Conservation (phyloP, 164 flowering plant genomes). For the Vitis amurensis region DNA sequence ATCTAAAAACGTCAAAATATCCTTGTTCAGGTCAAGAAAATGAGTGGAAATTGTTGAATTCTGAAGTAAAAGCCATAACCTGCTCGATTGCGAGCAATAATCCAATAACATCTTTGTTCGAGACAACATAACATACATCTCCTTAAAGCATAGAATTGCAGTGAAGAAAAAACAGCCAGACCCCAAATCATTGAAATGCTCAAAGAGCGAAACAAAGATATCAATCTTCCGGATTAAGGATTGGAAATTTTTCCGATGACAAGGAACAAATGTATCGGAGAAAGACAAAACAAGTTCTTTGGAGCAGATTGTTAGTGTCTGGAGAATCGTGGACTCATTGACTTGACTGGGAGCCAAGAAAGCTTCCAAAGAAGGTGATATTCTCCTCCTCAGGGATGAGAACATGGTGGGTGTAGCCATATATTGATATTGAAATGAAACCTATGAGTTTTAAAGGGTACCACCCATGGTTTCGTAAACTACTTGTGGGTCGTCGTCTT, state of each 20-base stretch:
- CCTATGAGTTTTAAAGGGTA: too few relatives aligned
- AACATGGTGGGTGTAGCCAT: conserved; percentile 5
- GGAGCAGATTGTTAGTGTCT: neutral
- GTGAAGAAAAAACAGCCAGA: neutral
- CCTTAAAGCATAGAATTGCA: conserved; percentile 7
- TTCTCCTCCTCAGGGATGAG: conserved; percentile 3
- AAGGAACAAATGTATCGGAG: neutral
- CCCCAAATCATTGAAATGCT: neutral
- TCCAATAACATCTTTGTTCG: neutral
- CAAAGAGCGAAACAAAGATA: neutral
- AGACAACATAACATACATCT: neutral
- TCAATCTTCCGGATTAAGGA: neutral
- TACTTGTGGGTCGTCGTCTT: too few relatives aligned
- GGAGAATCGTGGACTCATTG: neutral
- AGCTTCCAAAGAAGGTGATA: neutral
- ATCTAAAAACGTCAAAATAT: neutral
- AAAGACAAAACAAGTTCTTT: neutral
- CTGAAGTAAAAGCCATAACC: conserved; percentile 2
- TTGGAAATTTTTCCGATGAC: neutral
- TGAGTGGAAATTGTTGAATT: too few relatives aligned
- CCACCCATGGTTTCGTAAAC: too few relatives aligned
- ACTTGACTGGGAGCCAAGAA: neutral
- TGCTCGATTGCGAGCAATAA: neutral
- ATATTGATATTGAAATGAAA: neutral
- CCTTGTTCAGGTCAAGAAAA: neutral